Base-by-base conservation (phyloP, 805 yeast species). In the Ogataea philodendri region DNA sequence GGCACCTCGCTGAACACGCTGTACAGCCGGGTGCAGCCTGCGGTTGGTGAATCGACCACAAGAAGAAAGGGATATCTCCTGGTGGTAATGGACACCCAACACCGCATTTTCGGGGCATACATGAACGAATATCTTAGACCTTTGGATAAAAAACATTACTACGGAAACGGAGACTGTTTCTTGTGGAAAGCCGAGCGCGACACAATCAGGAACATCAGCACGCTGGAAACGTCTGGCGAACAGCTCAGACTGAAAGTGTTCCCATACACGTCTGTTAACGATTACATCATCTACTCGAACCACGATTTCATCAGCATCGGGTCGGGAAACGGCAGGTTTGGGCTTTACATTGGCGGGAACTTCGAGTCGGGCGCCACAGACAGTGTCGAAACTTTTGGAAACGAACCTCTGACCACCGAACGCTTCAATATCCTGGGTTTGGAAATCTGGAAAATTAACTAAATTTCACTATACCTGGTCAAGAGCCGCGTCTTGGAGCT, bases 81-180 rank as follows among this genome's bases (percentile, higher is more conserved):
- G 37, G 73, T 83, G 3, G 67, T 93, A 5, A 71, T 71, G 54
- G 97, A 93, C 54, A 63, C 70, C 9, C 61, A 69, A 13, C 75
- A 75, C 37, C 72, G 76, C 17, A 59, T 75, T 26, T 88, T 89
- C 63, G 97, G 97, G 0, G 81, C 86, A 9, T 89, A 76, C 56
- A 47, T 79, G 30, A 87, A 87, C 57, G 95, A 85, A 48, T 67
- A 73, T 36, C 69, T 84, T 40, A 78, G 74, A 40, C 82, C 88
- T 1, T 73, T 80, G 39, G 94, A 85, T 32, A 74, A 74, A 31
- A 76, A 76, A 50, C 69, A 85, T 39, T 90, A 80, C 62, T 84
- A 81, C 49, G 98, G 98, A 1, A 89, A 89, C 61, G 96, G 97
- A 1, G 96, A 90, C 58, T 88, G 97, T 54, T 89, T 93, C 51